Evolutionary conservation across 768 basidiomycete genomes (phyloP).

Genomic region (Suillus variegatus): DNA sequence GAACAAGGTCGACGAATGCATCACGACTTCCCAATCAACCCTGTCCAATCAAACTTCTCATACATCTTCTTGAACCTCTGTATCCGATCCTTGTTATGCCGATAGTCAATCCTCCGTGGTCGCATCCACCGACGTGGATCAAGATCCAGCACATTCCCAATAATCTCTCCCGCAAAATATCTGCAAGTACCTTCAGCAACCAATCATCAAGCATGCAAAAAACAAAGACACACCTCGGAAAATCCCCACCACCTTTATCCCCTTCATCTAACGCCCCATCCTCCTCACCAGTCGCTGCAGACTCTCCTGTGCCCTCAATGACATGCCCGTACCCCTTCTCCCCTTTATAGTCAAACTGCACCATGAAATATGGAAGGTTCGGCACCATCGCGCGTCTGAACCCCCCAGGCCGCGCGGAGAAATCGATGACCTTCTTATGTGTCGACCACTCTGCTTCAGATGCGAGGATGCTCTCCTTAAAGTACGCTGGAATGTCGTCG

Average conservation of each 20-base stretch:
- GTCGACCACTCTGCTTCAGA: constrained; percentile 98
- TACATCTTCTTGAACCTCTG: constrained; percentile 73
- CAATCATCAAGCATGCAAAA: neutral
- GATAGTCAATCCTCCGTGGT: constrained; percentile 72
- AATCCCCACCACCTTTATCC: constrained; percentile 89
- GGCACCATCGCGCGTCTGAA: constrained; percentile 95
- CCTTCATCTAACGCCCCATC: constrained; percentile 76
- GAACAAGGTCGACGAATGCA: neutral
- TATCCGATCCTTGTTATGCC: constrained; percentile 70
- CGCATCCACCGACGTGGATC: constrained; percentile 86
- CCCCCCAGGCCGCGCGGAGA: constrained; percentile 85
- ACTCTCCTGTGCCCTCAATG: constrained; percentile 85
- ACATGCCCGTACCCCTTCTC: constrained; percentile 98
- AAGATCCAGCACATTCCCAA: constrained; percentile 87
- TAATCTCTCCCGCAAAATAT: constrained; percentile 94
- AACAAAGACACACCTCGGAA: constrained; percentile 65
- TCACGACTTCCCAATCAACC: constrained; percentile 53
- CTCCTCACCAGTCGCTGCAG: constrained; percentile 59
- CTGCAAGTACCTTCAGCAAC: constrained; percentile 40
- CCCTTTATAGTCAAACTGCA: constrained; percentile 97
- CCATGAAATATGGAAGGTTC: constrained; percentile 98
- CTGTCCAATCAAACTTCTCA: constrained; percentile 80
- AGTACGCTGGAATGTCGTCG: constrained; percentile 89
- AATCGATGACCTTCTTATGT: constrained; percentile 96
- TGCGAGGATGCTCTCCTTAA: constrained; percentile 82